These are phyloP conservation scores for Alternaria metachromatica DNA, from an alignment of 2,329 filamentous ascomycete species.

Conservation along the genomic window DNA sequence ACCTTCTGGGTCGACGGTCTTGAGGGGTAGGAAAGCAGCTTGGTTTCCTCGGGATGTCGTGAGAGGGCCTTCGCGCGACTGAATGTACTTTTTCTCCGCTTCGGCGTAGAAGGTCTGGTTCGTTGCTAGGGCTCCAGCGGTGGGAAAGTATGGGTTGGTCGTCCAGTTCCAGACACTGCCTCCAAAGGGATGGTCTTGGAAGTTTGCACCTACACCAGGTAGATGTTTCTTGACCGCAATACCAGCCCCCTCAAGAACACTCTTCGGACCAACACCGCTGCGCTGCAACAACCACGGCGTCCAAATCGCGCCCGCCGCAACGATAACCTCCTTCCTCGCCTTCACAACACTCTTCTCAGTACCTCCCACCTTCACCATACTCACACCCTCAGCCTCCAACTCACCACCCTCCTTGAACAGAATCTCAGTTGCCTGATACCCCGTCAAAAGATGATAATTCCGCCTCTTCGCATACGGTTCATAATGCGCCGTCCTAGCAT, in stretches of 20 bases:
- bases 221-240: constrained; percentile 31
- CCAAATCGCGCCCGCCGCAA: neutral
- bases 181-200: constrained; percentile 39
- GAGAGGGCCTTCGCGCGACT: neutral
- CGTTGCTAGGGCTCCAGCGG: neutral
- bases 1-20: constrained; percentile 51
- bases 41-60: neutral
- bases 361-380: neutral
- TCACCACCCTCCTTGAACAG: neutral
- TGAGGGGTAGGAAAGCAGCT: constrained; percentile 62
- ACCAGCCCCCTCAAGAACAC: constrained; percentile 19
- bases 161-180: constrained; percentile 10
- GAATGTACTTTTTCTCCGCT: neutral
- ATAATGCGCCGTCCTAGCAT: constrained; percentile 40
- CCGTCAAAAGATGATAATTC: constrained; percentile 34
- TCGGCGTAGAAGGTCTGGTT: neutral
- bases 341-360: neutral
- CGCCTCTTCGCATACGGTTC: constrained; percentile 26
- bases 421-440: constrained; percentile 15
- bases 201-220: constrained; percentile 38
- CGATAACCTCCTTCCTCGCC: neutral
- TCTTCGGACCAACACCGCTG: neutral
- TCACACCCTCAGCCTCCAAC: neutral
- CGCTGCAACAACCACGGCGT: neutral
- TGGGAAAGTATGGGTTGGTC: neutral